A percentile compares a stretch with the other conserved stretches of the same genome.
Evolutionary conservation across 1,284 basidiomycete genomes (phyloP).

Genomic region (Fomitopsis schrenkii): DNA sequence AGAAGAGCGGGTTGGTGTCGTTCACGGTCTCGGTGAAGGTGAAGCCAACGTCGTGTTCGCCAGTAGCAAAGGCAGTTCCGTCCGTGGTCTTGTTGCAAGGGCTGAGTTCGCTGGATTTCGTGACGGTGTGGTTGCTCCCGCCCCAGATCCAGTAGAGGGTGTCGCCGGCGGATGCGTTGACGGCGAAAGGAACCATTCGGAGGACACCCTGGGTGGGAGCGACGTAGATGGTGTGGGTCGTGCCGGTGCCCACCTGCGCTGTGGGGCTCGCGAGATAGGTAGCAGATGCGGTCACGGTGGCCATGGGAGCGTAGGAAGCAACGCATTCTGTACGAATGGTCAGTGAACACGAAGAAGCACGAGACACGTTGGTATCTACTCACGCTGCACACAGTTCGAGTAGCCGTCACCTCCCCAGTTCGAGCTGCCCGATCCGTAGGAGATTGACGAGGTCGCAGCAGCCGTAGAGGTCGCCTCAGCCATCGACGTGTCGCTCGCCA

Average conservation of each 20-base stretch:
- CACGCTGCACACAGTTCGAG: constrained; percentile 67
- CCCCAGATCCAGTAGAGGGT: constrained; percentile 72
- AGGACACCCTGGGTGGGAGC: constrained; percentile 72
- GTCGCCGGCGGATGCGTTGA: constrained; percentile 72
- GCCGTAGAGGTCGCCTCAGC: constrained; percentile 3
- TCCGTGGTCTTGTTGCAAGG: constrained; percentile 68
- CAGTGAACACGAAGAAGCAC: neutral
- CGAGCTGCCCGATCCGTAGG: constrained; percentile 62
- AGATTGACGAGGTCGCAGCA: constrained; percentile 6
- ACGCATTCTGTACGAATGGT: constrained; percentile 50
- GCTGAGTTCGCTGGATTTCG: constrained; percentile 59
- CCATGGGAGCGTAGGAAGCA: constrained; percentile 46
- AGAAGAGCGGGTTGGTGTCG: constrained; percentile 65
- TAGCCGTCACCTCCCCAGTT: constrained; percentile 58
- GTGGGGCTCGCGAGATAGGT: constrained; percentile 32
- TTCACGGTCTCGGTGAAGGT: constrained; percentile 68
- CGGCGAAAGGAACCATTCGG: constrained; percentile 67
- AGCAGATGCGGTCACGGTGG: constrained; percentile 36
- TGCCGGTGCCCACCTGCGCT: constrained; percentile 30
- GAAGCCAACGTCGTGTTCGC: constrained; percentile 58
- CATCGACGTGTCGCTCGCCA: constrained; percentile 1
- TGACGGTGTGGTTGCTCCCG: constrained; percentile 74
- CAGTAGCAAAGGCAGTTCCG: constrained; percentile 53
- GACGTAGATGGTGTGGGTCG: constrained; percentile 70
- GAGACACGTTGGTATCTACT: constrained; percentile 24